Evolutionary conservation across 192 early-diverging fungal species (phyloP), one percentile per base, ranked within the genome.

Genomic region (Coemansia sp.): DNA sequence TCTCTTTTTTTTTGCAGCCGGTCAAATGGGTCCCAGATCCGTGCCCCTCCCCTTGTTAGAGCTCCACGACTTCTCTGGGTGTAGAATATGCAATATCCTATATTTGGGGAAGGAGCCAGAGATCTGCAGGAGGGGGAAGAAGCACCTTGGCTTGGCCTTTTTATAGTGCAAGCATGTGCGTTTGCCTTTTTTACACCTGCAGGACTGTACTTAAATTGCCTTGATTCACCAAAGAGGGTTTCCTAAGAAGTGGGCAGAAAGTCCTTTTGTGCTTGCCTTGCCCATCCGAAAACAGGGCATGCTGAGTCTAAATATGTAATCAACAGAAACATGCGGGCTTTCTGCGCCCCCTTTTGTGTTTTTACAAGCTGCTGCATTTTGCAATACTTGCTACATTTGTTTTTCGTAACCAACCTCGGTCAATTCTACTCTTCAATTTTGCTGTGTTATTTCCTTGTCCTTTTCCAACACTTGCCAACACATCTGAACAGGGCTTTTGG

Each of bases 131-230:
- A 54, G 20, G 25, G 20, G 25, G 25, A 50, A 50, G 2, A 17
- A 50, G 19, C 19, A 14, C 49, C n/a, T 50, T 50, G 16, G 16
- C 55, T 19, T 9, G 55, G 20, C n/a, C 20, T 53, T 53, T 53
- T 38, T 57, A 57, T 57, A 57, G 22, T 38, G 45, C 25, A 46
- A 22, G 48, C 59, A 60, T 16, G 12, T 19, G 46, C 49, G 44
- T 50, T 50, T 17, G 37, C 50, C 14, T 22, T 63, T 70, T 61
- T 46, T 44, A 59, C 46, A 19, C 55, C 22, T 77, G 75, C 75
- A 77, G 60, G 40, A 61, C 41, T 20, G 61, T 77, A 63, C 75
- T 77, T 77, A 71, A 77, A 77, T 77, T 77, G 69, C 11, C 60
- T 51, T 57, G 20, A 50, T 44, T 64, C 58, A 45, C 50, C 48